These are phyloP conservation scores for Huntiella omanensis DNA, from an alignment of 2,329 filamentous ascomycete genomes.

Conservation along the genomic window DNA sequence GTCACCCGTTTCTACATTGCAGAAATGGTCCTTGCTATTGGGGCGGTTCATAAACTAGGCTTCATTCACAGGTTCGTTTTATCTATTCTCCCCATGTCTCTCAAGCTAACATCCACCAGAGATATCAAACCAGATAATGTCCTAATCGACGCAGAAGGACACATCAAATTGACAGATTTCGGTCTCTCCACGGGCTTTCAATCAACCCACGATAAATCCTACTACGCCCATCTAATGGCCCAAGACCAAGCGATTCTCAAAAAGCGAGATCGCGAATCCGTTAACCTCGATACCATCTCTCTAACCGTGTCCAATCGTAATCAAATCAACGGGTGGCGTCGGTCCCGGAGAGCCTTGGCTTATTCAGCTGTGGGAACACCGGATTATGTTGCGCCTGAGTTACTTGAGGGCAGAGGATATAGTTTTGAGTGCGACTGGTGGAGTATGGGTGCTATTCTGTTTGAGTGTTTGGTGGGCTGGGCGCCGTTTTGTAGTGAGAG, in stretches of 20 bases:
- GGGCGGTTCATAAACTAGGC: constrained; percentile 61
- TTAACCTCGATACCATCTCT: constrained; percentile 95
- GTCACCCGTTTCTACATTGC: constrained; percentile 75
- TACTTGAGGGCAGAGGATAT: constrained; percentile 92
- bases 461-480: constrained; percentile 96
- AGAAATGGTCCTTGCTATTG: constrained; percentile 61
- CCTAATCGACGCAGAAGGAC: constrained; percentile 79
- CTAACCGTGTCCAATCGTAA: constrained; percentile 93
- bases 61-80: constrained; percentile 51
- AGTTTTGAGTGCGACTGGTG: constrained; percentile 98
- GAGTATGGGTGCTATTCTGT: constrained; percentile 98
- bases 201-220: constrained; percentile 92
- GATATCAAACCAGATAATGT: constrained; percentile 99
- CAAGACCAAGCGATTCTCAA: constrained; percentile 57
- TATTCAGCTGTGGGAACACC: constrained; percentile 97
- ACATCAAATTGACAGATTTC: constrained; percentile 97
- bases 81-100: not conserved
- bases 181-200: constrained; percentile 96
- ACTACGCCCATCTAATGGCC: constrained; percentile 79
- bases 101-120: constrained; percentile 25
- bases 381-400: constrained; percentile 96
- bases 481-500: constrained; percentile 97
- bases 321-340: constrained; percentile 97
- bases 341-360: constrained; percentile 84
- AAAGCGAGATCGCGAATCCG: constrained; percentile 64